Percentiles rank a stretch among this genome's conserved stretches.
phyloP scores from a whole-genome alignment of 2,329 filamentous ascomycete species.

The Tolypocladium nubicola region DNA sequence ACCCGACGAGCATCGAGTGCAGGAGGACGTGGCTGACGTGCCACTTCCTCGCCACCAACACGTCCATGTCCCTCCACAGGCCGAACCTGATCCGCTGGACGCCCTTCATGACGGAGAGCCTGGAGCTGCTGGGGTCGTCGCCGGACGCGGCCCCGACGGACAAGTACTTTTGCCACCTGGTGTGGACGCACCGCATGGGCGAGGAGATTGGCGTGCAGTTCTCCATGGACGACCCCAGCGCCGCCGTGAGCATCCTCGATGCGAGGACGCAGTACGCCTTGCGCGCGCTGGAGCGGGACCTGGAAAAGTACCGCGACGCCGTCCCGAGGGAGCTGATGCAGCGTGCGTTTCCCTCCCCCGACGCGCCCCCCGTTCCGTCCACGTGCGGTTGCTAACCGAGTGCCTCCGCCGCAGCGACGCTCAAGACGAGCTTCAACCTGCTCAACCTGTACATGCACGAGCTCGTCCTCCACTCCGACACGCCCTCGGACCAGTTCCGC shows the following conservation, averaged over 20 bases:
- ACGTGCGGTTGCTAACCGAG: background rate
- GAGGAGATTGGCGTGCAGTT: conserved; percentile 62
- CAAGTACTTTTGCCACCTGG: conserved; percentile 45
- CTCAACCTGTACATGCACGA: conserved; percentile 68
- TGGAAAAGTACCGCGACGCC: conserved; percentile 48
- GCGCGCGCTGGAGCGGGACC: conserved; percentile 52
- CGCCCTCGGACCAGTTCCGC: conserved; percentile 42
- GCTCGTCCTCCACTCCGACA: conserved; percentile 56
- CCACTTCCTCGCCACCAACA: conserved; percentile 49
- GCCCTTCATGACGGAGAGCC: conserved; percentile 49
- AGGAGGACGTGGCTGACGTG: conserved; percentile 48
- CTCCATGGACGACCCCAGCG: conserved; percentile 51
- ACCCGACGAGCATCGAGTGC: conserved; percentile 43
- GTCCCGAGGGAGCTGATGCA: conserved; percentile 42
- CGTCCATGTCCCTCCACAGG: conserved; percentile 50
- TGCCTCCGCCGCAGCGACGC: conserved; percentile 34
- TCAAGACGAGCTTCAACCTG: conserved; percentile 54
- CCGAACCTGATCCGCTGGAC: conserved; percentile 51
- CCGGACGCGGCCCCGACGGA: conserved; percentile 47
- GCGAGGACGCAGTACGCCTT: conserved; percentile 53
- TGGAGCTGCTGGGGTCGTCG: conserved; percentile 42
- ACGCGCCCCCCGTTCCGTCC: background rate
- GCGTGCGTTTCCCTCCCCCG: conserved; percentile 32
- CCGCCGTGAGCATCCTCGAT: conserved; percentile 46
- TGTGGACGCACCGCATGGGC: conserved; percentile 50